phyloP scores from a whole-genome alignment of 192 early-diverging fungal genomes.

The Umbelopsis ramanniana region DNA sequence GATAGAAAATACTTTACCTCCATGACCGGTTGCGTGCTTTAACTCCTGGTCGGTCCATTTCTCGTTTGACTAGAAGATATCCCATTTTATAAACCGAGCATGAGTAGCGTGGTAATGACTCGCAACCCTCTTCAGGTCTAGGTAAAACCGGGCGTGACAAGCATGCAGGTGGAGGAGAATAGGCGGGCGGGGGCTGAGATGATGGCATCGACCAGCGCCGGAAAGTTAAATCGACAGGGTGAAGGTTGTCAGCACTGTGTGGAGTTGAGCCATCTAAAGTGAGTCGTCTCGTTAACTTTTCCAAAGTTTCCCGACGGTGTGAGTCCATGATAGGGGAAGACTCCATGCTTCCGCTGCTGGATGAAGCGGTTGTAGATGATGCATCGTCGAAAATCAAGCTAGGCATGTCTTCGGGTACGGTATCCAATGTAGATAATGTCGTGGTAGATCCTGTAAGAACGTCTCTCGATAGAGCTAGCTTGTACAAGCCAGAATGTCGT shows the following conservation, averaged over 20 bases:
- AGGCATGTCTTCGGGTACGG: not conserved
- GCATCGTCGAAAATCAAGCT: conserved; percentile 17
- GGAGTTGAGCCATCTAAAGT: not conserved
- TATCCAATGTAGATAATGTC: conserved; percentile 11
- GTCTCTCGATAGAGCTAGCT: not conserved
- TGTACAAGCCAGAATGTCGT: conserved; percentile 5
- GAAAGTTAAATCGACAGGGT: not conserved
- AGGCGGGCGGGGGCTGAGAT: conserved; percentile 12
- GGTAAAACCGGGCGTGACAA: conserved; percentile 19
- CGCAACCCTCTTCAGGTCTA: conserved; percentile 48
- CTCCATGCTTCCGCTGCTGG: conserved; percentile 2
- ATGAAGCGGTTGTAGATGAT: conserved; percentile 6
- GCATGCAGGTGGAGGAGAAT: conserved; percentile 14
- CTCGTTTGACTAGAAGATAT: conserved; percentile 49
- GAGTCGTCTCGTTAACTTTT: not conserved
- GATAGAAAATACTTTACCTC: conserved; percentile 38
- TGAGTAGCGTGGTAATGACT: conserved; percentile 47
- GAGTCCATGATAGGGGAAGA: conserved; percentile 4
- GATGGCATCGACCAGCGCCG: conserved; percentile 13
- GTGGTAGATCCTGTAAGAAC: not conserved
- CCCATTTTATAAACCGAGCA: conserved; percentile 51
- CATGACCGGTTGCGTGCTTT: conserved; percentile 50
- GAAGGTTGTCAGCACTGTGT: not conserved
- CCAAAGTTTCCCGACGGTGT: not conserved
- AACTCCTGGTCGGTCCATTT: conserved; percentile 39